These are phyloP conservation scores for Fabrea salina DNA, from an alignment of 169 alveolate species.

Conservation along the genomic window DNA sequence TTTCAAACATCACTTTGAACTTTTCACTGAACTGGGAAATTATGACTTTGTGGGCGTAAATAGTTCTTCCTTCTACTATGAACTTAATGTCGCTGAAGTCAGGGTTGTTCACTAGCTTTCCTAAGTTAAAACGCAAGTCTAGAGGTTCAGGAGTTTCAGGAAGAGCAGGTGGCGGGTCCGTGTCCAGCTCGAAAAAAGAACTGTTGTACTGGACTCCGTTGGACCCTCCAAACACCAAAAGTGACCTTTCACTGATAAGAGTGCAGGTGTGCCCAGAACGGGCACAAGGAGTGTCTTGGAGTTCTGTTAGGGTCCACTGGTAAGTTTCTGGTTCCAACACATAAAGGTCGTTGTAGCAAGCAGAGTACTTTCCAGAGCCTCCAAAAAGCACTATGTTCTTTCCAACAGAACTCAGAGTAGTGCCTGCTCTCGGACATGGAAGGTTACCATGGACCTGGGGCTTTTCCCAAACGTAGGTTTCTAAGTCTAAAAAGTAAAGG, in stretches of 20 bases:
- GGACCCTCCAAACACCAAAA: constrained; percentile 75
- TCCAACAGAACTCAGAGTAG: constrained; percentile 57
- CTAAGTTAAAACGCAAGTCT: constrained; percentile 24
- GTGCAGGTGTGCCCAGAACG: constrained; percentile 79
- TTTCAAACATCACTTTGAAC: constrained; percentile 50
- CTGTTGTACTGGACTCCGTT: constrained; percentile 62
- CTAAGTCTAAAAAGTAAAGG: constrained; percentile 53
- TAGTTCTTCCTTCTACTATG: constrained; percentile 45
- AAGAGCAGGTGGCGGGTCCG: constrained; percentile 63
- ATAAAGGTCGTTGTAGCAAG: constrained; percentile 63
- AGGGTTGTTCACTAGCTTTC: constrained; percentile 39
- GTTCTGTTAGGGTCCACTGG: constrained; percentile 51
- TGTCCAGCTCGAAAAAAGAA: constrained; percentile 53
- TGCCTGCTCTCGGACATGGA: constrained; percentile 83
- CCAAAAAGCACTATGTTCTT: constrained; percentile 67
- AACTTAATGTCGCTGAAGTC: constrained; percentile 38
- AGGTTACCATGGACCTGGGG: constrained; percentile 40
- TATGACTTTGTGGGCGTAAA: constrained; percentile 72
- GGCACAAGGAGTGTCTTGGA: not conserved
- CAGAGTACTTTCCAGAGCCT: constrained; percentile 61
- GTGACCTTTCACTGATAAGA: constrained; percentile 31
- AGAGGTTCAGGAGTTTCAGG: constrained; percentile 8
- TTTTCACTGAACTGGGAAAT: constrained; percentile 52
- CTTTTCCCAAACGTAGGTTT: constrained; percentile 43
- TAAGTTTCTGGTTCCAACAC: constrained; percentile 58